A percentile compares a stretch with the other conserved stretches of the same genome.
phyloP scores from a whole-genome alignment of 371 early-diverging fungal genomes.

The Catenaria anguillulae region DNA sequence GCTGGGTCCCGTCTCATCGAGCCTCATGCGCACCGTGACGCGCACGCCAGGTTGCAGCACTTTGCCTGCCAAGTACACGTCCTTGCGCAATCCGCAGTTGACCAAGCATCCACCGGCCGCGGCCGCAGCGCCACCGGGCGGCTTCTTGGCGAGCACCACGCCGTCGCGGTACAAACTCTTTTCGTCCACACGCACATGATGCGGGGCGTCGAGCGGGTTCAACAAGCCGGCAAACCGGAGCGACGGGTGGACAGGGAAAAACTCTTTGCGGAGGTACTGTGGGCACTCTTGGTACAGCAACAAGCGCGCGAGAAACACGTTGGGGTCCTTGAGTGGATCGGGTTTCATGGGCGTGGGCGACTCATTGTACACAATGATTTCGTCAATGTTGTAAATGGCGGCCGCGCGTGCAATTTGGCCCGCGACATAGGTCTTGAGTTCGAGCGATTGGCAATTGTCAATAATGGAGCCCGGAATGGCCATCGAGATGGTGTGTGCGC shows the following conservation, averaged over 20 bases:
- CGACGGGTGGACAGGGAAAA: constrained; percentile 54
- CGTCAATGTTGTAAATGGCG: constrained; percentile 48
- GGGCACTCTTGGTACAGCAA: constrained; percentile 55
- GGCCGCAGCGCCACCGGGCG: constrained; percentile 16
- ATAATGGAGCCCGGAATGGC: constrained; percentile 56
- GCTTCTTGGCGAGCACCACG: constrained; percentile 31
- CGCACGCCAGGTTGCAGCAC: constrained; percentile 42
- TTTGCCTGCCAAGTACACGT: constrained; percentile 24
- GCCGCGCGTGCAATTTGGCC: constrained; percentile 55
- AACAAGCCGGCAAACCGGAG: constrained; percentile 52
- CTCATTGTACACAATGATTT: constrained; percentile 48
- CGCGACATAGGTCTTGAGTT: constrained; percentile 53
- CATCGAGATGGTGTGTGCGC: constrained; percentile 45
- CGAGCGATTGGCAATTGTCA: constrained; percentile 48
- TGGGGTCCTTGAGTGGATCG: constrained; percentile 29
- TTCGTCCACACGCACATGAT: constrained; percentile 49
- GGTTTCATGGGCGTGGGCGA: constrained; percentile 1
- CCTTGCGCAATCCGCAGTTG: constrained; percentile 42
- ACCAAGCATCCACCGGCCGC: constrained; percentile 36
- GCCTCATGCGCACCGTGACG: constrained; percentile 42
- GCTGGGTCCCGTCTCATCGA: too few relatives aligned
- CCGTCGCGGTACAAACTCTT: constrained; percentile 47
- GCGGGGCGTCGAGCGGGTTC: constrained; percentile 52
- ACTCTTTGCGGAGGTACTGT: constrained; percentile 47
- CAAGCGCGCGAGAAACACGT: constrained; percentile 42